Percentiles rank a stretch among this genome's conserved stretches.
These are phyloP conservation scores for Penicillium canariense DNA, from an alignment of 495 filamentous ascomycete genomes.

Conservation along the genomic window DNA sequence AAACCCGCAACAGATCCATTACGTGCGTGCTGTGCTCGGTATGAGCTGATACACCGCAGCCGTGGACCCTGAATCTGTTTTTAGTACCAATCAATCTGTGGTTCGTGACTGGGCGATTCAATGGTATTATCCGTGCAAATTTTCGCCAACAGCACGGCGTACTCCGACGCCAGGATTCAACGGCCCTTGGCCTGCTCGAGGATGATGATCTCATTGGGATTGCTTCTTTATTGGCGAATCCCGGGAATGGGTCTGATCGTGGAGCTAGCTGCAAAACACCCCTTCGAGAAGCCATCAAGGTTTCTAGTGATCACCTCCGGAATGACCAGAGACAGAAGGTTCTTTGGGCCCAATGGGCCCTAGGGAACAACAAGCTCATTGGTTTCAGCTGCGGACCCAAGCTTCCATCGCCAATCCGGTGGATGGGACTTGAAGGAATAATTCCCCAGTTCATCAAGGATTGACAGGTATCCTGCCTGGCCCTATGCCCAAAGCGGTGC, in stretches of 20 bases:
- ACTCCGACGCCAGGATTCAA: background rate
- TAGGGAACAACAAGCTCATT: slow-evolving; percentile 21
- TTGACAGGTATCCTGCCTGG: slow-evolving; percentile 26
- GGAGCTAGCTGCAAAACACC: slow-evolving; percentile 1
- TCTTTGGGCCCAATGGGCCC: slow-evolving; percentile 20
- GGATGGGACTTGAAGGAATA: slow-evolving; percentile 12
- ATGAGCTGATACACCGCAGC: slow-evolving; percentile 13
- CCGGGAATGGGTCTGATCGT: background rate
- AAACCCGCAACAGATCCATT: slow-evolving; percentile 11
- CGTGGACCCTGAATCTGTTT: slow-evolving; percentile 37
- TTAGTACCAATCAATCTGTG: slow-evolving; percentile 27
- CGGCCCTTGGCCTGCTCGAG: background rate
- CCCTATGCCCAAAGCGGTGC: slow-evolving; percentile 15
- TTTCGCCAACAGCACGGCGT: slow-evolving; percentile 4
- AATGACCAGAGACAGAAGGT: slow-evolving; percentile 28
- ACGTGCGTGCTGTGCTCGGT: slow-evolving; percentile 15
- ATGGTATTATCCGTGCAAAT: slow-evolving; percentile 5
- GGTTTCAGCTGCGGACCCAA: slow-evolving; percentile 24
- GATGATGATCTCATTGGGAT: too few species aligned
- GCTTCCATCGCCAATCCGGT: slow-evolving; percentile 25
- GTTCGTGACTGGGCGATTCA: slow-evolving; percentile 19
- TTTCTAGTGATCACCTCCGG: slow-evolving; percentile 23
- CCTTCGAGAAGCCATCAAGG: slow-evolving; percentile 26
- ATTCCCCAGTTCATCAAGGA: slow-evolving; percentile 35
- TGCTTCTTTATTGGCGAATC: too few species aligned